A percentile compares a stretch with the other conserved stretches of the same genome.
Evolutionary conservation across 805 yeast genomes (phyloP).

Genomic region (Tetrapisispora nanseiensis): DNA sequence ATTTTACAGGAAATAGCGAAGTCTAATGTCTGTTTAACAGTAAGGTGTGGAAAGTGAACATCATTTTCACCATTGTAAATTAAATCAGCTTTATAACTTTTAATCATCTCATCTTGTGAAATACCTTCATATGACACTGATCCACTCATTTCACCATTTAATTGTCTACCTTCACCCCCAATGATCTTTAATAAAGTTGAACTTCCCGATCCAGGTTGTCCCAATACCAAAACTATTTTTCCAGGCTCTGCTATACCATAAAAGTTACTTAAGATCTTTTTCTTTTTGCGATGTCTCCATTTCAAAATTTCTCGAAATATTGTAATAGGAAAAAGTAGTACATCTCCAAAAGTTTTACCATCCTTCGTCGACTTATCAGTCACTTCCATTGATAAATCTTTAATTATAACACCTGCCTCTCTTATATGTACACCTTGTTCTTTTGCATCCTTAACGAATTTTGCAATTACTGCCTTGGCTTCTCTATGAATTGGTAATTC

Average conservation of each 20-base stretch:
- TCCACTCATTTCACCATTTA: conserved; percentile 36
- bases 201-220: conserved; percentile 69
- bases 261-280: conserved; percentile 30
- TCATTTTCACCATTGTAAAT: conserved; percentile 58
- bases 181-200: conserved; percentile 53
- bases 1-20: conserved; percentile 47
- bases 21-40: conserved; percentile 48
- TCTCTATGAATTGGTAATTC: conserved; percentile 5
- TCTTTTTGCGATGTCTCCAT: conserved; percentile 22
- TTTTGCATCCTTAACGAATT: conserved; percentile 30
- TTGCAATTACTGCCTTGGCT: conserved; percentile 17
- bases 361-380: conserved; percentile 28
- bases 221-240: conserved; percentile 54
- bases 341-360: conserved; percentile 27
- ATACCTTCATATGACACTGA: conserved; percentile 41
- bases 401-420: conserved; percentile 33
- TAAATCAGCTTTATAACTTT: conserved; percentile 48
- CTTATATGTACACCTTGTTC: conserved; percentile 35
- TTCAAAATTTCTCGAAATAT: conserved; percentile 12
- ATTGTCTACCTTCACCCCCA: conserved; percentile 39
- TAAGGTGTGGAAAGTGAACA: conserved; percentile 50
- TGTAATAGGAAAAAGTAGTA: conserved; percentile 20
- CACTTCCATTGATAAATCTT: conserved; percentile 27
- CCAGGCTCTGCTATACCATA: conserved; percentile 44
- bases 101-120: conserved; percentile 26